Base-by-base conservation (phyloP, 1,139 yeast genomes). In the Yamadazyma kanchanaburiensis region DNA sequence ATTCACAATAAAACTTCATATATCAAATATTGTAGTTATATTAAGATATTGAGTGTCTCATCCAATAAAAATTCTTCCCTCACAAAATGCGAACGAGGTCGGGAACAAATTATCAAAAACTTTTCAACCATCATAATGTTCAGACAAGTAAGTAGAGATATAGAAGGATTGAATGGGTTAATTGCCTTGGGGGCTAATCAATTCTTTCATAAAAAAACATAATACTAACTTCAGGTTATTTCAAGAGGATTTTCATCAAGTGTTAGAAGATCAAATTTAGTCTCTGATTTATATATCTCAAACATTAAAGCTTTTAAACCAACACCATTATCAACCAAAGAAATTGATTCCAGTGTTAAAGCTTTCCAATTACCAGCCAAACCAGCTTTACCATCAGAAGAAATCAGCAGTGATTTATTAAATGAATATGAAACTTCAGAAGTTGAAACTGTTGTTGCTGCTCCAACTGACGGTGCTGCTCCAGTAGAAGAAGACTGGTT, bases 261-360 rank as follows among this genome's bases (percentile, higher is more conserved):
- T 37, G 64, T 72, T 45, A 59, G 63, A 52, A 64, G 68, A 58
- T 50, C 53, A 50, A 80, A 87, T 70, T 73, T 84, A 58, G 66
- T 89, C 54, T 77, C 87, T 60, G 96, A 89, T 46, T 75, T 89
- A 48, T 91, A 89, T 70, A 68, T 89, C 55, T 81, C 75, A 63
- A 94, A 87, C 64, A 72, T 91, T 65, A 85, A 81, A 70, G 78
- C 79, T 39, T 87, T 83, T 78, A 86, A 88, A 74, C 89, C 95
- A 56, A 74, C 81, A 42, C 80, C 89, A 41, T 56, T 80, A 41
- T 64, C 86, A 33, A 77, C 84, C 40, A 66, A 76, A 48, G 94
- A 85, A 49, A 80, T 89, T 38, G 87, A 80, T 55, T 78, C 80
- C 42, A 75, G 82, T 43, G 94, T 88, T 47, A 79, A 81, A 68